Evolutionary conservation across 2,329 filamentous ascomycete genomes (phyloP).

Genomic region (Xylariaceae sp.): DNA sequence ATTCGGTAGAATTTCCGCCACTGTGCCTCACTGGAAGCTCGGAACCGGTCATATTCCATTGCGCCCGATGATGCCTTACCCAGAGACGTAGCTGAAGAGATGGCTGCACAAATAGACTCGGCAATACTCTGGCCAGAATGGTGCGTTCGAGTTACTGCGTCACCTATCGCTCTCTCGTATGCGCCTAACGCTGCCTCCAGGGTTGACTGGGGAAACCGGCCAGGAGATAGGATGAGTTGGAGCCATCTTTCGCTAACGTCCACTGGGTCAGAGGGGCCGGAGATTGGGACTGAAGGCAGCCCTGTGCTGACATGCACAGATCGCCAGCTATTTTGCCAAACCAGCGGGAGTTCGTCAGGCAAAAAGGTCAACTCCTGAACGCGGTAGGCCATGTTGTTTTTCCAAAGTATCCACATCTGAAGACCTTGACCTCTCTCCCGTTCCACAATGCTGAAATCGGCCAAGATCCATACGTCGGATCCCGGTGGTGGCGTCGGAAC

Average conservation of each 20-base stretch:
- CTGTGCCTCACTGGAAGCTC: slow-evolving; percentile 68
- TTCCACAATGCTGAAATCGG: slow-evolving; percentile 65
- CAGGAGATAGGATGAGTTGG: slow-evolving; percentile 74
- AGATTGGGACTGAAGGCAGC: slow-evolving; percentile 48
- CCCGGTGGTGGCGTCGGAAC: slow-evolving; percentile 65
- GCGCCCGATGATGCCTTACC: slow-evolving; percentile 56
- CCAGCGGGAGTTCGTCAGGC: slow-evolving; percentile 54
- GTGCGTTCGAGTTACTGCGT: slow-evolving; percentile 35
- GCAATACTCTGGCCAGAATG: slow-evolving; percentile 55
- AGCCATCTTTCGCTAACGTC: slow-evolving; percentile 83
- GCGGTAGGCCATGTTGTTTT: slow-evolving; percentile 74
- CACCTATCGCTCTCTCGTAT: slow-evolving; percentile 62
- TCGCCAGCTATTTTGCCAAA: slow-evolving; percentile 67
- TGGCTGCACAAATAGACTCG: slow-evolving; percentile 68
- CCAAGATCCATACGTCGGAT: slow-evolving; percentile 73
- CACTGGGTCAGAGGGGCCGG: slow-evolving; percentile 58
- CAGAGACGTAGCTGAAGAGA: slow-evolving; percentile 64
- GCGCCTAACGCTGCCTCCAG: slow-evolving; percentile 79
- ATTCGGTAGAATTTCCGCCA: slow-evolving; percentile 90
- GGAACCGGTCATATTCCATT: slow-evolving; percentile 72
- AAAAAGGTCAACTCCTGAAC: slow-evolving; percentile 70
- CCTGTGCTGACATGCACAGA: slow-evolving; percentile 58
- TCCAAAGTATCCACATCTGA: slow-evolving; percentile 71
- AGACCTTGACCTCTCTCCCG: slow-evolving; percentile 48
- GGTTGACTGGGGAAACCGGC: slow-evolving; percentile 71